Conservation (phyloP, 1,284 basidiomycete species). For the Tylopilus sp. region DNA sequence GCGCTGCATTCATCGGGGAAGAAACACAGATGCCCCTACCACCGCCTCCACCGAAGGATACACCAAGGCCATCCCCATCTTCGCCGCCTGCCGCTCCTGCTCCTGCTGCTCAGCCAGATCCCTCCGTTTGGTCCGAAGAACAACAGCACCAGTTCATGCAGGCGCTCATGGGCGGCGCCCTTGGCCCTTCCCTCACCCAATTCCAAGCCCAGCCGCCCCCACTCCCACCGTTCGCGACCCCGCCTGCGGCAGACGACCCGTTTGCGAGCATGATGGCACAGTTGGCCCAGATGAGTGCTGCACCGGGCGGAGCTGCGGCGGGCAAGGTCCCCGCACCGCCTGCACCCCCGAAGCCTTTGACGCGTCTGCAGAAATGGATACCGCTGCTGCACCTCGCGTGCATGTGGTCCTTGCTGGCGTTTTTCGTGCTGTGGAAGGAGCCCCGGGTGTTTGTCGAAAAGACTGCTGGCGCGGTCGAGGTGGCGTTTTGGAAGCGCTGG, state of each 20-base stretch:
- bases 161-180: constrained; percentile 47
- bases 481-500: constrained; percentile 53
- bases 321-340: constrained; percentile 20
- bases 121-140: constrained; percentile 59
- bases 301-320: constrained; percentile 12
- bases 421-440: constrained; percentile 65
- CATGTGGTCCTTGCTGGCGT: constrained; percentile 60
- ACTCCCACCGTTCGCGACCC: constrained; percentile 7
- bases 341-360: constrained; percentile 33
- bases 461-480: constrained; percentile 18
- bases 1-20: constrained; percentile 60
- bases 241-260: constrained; percentile 20
- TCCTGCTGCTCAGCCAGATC: constrained; percentile 36
- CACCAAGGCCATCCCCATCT: constrained; percentile 31
- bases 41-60: constrained; percentile 34
- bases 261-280: constrained; percentile 30
- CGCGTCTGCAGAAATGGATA: constrained; percentile 55
- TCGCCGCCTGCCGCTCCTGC: constrained; percentile 12
- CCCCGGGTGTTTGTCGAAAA: constrained; percentile 42
- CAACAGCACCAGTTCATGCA: constrained; percentile 64
- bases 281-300: constrained; percentile 34
- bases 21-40: constrained; percentile 49
- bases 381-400: constrained; percentile 61
- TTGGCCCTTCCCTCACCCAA: constrained; percentile 11
- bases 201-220: constrained; percentile 13